Evolutionary conservation across 176 grass and related monocot species (phyloP), one percentile per base, ranked within the genome.

Genomic region (Oryza meridionalis): DNA sequence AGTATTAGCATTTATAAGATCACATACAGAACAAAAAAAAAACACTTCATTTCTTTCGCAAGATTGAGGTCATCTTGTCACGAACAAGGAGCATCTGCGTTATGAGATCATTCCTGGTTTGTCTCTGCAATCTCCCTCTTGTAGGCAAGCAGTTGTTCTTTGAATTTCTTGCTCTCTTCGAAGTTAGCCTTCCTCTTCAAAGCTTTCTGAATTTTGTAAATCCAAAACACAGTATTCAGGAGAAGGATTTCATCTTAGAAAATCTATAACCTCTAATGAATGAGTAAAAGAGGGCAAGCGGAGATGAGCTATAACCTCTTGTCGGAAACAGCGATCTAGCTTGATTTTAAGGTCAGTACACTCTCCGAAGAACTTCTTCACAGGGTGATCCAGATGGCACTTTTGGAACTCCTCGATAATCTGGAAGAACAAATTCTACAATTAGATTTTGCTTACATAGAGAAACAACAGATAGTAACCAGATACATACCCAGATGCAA

Each of bases 361-460:
- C 81, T 96, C 84, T 65, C 94, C 90, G 17, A 96, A 90, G 33
- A 92, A 92, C 64, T 92, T 92, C 77, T 87, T 89, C 59, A 89
- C 68, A 25, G 90, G 90, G 84, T 96, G 90, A 71, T 96, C 90
- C 7, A 65, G 11, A 68, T 96, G 88, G 29, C 94, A 96, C 81
- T 96, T 92, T 66, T 93, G 94, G 27, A 96, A 96, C 22, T 78
- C 86, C 84, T 96, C 83, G 76, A 93, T 96, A 69, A 96, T 96
- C 94, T 91, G n/a, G 29, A 49, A 5, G 51, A 21, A 35, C 14
- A 81, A 21, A 72, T 24, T 25, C 42, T 19, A 74, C 27, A 2
- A 4, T 27, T 42, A 85, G 13, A 5, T 78, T 70, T 15, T 17
- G 17, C 25, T 62, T 9, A 45, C 17, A 4, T 32, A 61, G 46